Percentiles rank a stretch among this genome's conserved stretches.
Evolutionary conservation across 371 early-diverging fungal species (phyloP).

Genomic region (Aphelidium insulamus): DNA sequence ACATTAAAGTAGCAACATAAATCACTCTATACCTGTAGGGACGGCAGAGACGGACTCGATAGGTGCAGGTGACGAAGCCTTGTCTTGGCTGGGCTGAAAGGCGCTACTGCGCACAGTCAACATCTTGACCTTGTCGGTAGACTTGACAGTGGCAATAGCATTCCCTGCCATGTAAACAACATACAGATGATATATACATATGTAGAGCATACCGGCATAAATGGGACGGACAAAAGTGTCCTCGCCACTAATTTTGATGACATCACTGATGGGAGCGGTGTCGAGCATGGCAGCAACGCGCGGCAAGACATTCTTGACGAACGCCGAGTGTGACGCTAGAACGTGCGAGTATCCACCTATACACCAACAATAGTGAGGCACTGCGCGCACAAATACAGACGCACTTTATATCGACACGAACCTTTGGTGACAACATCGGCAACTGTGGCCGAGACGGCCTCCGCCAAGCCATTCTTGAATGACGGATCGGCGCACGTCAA

Average conservation of each 20-base stretch:
- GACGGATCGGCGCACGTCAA: slow-evolving; percentile 54
- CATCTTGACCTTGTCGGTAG: slow-evolving; percentile 60
- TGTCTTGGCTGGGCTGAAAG: slow-evolving; percentile 65
- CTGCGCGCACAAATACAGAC: neutral
- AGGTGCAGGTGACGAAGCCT: slow-evolving; percentile 22
- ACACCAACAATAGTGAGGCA: slow-evolving; percentile 50
- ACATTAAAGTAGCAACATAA: neutral
- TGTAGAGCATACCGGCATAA: slow-evolving; percentile 51
- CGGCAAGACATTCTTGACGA: slow-evolving; percentile 82
- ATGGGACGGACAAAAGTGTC: slow-evolving; percentile 91
- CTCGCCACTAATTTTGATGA: slow-evolving; percentile 44
- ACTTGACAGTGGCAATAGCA: slow-evolving; percentile 87
- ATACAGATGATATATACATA: neutral
- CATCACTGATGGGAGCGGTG: slow-evolving; percentile 74
- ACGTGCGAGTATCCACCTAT: slow-evolving; percentile 60
- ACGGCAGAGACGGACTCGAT: slow-evolving; percentile 25
- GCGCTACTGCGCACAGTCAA: slow-evolving; percentile 81
- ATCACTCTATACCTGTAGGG: too few relatives aligned
- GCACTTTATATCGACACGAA: neutral
- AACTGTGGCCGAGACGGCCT: slow-evolving; percentile 17
- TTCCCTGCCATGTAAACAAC: slow-evolving; percentile 64
- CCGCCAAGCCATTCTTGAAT: slow-evolving; percentile 57
- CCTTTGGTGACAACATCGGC: neutral
- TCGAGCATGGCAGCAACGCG: slow-evolving; percentile 81
- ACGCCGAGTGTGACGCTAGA: slow-evolving; percentile 63